These are phyloP conservation scores for Blastomyces silverae DNA, from an alignment of 2,329 filamentous ascomycete genomes.

Conservation along the genomic window DNA sequence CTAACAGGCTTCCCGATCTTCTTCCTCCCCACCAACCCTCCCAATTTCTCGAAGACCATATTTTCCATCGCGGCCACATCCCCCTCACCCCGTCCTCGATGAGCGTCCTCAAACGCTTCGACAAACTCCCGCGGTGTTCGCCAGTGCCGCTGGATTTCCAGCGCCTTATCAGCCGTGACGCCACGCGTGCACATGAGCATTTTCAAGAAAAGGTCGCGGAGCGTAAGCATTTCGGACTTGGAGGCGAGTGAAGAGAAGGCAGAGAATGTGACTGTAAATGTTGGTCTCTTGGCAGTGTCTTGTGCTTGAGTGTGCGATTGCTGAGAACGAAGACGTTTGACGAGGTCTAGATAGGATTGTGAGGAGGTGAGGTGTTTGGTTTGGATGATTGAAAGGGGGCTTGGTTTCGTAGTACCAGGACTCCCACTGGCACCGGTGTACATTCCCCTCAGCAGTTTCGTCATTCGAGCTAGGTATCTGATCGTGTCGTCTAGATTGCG, in stretches of 20 bases:
- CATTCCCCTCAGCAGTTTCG: constrained; percentile 56
- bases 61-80: constrained; percentile 50
- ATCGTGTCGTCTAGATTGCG: constrained; percentile 71
- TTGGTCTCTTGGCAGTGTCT: constrained; percentile 41
- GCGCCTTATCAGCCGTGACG: constrained; percentile 67
- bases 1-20: constrained; percentile 61
- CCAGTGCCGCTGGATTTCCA: constrained; percentile 75
- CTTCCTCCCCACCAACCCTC: constrained; percentile 57
- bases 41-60: constrained; percentile 54
- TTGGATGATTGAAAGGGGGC: constrained; percentile 56
- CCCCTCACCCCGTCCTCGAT: constrained; percentile 29
- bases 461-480: constrained; percentile 66
- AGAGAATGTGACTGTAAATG: constrained; percentile 60
- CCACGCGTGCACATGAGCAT: constrained; percentile 79
- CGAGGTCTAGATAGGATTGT: constrained; percentile 59
- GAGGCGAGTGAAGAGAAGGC: constrained; percentile 66
- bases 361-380: constrained; percentile 53
- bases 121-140: constrained; percentile 64
- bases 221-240: constrained; percentile 66
- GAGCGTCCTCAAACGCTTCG: constrained; percentile 57
- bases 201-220: constrained; percentile 70
- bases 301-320: constrained; percentile 52
- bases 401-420: constrained; percentile 38
- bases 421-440: constrained; percentile 41
- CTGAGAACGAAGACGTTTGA: constrained; percentile 53